Evolutionary conservation across 768 basidiomycete genomes (phyloP).

Genomic region (Leccinum subgranulosum): DNA sequence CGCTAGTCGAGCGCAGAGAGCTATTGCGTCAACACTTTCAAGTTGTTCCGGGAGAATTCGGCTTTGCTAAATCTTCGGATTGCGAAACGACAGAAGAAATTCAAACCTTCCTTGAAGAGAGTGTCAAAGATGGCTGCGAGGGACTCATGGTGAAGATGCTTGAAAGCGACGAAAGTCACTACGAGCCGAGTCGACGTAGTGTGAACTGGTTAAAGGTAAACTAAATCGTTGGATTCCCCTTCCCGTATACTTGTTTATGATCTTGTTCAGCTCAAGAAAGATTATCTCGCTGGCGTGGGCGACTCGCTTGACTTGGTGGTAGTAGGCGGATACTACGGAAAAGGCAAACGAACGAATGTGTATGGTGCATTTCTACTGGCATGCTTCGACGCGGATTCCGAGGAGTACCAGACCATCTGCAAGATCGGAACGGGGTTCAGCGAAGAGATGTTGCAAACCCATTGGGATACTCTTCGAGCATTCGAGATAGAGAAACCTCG

Average conservation of each 20-base stretch:
- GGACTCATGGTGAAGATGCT: slow-evolving; percentile 99
- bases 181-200: slow-evolving; percentile 92
- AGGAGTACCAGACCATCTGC: slow-evolving; percentile 96
- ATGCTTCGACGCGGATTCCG: slow-evolving; percentile 92
- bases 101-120: slow-evolving; percentile 90
- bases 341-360: slow-evolving; percentile 95
- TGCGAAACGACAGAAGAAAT: slow-evolving; percentile 90
- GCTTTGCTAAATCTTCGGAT: slow-evolving; percentile 90
- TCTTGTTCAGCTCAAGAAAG: slow-evolving; percentile 84
- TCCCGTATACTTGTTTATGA: slow-evolving; percentile 3
- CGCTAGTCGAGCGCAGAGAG: slow-evolving; percentile 72
- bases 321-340: slow-evolving; percentile 96
- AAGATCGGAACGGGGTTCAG: slow-evolving; percentile 99
- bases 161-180: slow-evolving; percentile 85
- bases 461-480: slow-evolving; percentile 79
- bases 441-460: slow-evolving; percentile 80
- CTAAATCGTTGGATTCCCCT: background rate
- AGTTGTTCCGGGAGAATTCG: slow-evolving; percentile 83
- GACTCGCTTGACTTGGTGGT: slow-evolving; percentile 97
- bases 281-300: slow-evolving; percentile 93
- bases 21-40: slow-evolving; percentile 79
- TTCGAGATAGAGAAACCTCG: slow-evolving; percentile 67
- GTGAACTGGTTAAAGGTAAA: slow-evolving; percentile 97
- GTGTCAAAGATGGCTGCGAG: slow-evolving; percentile 97
- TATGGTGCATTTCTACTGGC: slow-evolving; percentile 98